Conservation (phyloP, 2,329 filamentous ascomycete genomes). For the Epichloe typhina region DNA sequence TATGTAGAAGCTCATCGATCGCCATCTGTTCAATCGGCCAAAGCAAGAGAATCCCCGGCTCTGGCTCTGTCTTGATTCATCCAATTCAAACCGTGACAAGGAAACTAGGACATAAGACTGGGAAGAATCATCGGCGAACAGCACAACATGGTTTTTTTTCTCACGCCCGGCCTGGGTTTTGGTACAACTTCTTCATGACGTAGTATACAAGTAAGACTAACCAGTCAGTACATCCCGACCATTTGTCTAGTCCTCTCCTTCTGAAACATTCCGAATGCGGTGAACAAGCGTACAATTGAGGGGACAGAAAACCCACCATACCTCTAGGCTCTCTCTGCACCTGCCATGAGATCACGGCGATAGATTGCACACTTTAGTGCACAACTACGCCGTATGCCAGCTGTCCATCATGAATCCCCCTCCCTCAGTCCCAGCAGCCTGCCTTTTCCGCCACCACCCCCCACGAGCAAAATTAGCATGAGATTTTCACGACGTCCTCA, state of each 20-base stretch:
- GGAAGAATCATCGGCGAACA: too few relatives aligned
- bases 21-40: background rate
- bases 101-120: too few relatives aligned
- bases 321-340: background rate
- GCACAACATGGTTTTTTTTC: too few relatives aligned
- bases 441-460: background rate
- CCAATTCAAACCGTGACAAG: too few relatives aligned
- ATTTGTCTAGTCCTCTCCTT: background rate
- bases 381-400: background rate
- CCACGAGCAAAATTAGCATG: background rate
- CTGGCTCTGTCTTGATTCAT: too few relatives aligned
- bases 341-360: background rate
- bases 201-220: background rate
- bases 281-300: background rate
- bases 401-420: background rate
- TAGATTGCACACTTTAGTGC: background rate
- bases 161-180: too few relatives aligned
- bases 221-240: background rate
- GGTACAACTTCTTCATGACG: background rate
- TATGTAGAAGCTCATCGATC: background rate
- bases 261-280: background rate
- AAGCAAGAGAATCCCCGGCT: too few relatives aligned
- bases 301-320: background rate
- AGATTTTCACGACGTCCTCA: background rate
- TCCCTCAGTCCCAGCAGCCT: background rate